Evolutionary conservation across 805 yeast genomes (phyloP).

Genomic region (Suhomyces emberorum): DNA sequence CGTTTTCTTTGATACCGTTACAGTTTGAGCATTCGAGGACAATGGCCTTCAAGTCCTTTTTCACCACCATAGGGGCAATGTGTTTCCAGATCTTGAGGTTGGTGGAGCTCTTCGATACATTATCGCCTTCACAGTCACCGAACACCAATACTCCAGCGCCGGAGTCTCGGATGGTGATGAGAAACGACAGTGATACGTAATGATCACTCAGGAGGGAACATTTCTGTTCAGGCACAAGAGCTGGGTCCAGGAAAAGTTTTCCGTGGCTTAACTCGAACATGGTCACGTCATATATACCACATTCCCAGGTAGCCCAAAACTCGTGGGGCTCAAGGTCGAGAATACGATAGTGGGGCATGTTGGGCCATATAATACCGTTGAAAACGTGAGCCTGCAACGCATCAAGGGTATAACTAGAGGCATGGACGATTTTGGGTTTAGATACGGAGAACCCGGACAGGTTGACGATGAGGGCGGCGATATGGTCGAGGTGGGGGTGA

Average conservation of each 20-base stretch:
- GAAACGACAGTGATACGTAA: constrained; percentile 57
- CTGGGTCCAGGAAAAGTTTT: constrained; percentile 5
- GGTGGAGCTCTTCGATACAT: constrained; percentile 34
- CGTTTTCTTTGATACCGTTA: constrained; percentile 28
- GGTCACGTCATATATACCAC: constrained; percentile 18
- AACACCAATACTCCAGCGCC: constrained; percentile 52
- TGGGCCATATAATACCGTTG: constrained; percentile 82
- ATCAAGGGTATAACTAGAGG: constrained; percentile 49
- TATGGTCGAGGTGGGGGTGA: constrained; percentile 85
- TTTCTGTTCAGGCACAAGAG: background rate
- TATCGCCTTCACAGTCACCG: constrained; percentile 83
- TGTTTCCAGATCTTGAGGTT: constrained; percentile 53
- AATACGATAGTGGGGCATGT: constrained; percentile 39
- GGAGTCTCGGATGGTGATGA: constrained; percentile 40
- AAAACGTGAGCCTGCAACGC: constrained; percentile 57
- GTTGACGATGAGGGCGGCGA: constrained; percentile 64
- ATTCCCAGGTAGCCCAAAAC: constrained; percentile 9
- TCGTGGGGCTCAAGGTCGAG: constrained; percentile 18
- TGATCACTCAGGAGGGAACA: constrained; percentile 1
- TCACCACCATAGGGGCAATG: constrained; percentile 45
- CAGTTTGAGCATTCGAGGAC: constrained; percentile 75
- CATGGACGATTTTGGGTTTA: constrained; percentile 47
- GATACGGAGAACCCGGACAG: constrained; percentile 50
- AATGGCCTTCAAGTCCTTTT: constrained; percentile 45
- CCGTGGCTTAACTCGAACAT: constrained; percentile 38